Evolutionary conservation across 805 yeast species (phyloP), one percentile per base, ranked within the genome.

Genomic region (Kurtzmaniella cleridarum): DNA sequence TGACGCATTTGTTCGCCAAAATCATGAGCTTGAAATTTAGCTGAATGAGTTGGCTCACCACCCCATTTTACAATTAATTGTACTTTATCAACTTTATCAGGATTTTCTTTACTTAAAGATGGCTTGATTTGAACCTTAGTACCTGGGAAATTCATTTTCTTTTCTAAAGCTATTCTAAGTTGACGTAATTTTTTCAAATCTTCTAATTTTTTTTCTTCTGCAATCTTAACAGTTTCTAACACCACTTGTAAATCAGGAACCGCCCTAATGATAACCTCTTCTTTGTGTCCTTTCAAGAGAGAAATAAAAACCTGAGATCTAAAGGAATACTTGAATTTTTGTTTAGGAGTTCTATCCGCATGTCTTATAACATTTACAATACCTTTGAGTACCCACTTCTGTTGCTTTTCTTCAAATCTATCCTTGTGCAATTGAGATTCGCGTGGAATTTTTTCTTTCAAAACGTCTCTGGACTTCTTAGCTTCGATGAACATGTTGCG

Each of bases 1-100:
- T 91, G 96, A 54, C 98, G 80, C 66, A 85, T 75, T 62, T 90
- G 96, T 56, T 91, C 98, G 38, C 98, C 99, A 14, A 93, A 77
- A 60, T 93, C 99, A 23, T 82, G 76, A 1, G 96, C 95, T 64
- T 93, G 99, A 58, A 88, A 85, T 46, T 82, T 77, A 2, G 98
- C 97, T 9, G 97, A 89, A 60, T 93, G 99, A 1, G 99, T 93
- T 5, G 98, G 97, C 61, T 93, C 99, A 46, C 99, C 99, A 51
- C 98, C 98, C 98, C 98, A 93, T 59, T 93, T 93, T 51, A 93
- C 70, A 45, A 93, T 95, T 46, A 93, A 81, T 61, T 93, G 98
- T 17, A 91, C 97, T 57, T 93, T 93, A 48, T 91, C 97, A 15
- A 93, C 93, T 27, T 81, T 79, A 28, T 76, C 81, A 3, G 69